A percentile compares a stretch with the other conserved stretches of the same genome.
These are phyloP conservation scores for Hericium coralloides DNA, from an alignment of 768 basidiomycete genomes.

Conservation along the genomic window DNA sequence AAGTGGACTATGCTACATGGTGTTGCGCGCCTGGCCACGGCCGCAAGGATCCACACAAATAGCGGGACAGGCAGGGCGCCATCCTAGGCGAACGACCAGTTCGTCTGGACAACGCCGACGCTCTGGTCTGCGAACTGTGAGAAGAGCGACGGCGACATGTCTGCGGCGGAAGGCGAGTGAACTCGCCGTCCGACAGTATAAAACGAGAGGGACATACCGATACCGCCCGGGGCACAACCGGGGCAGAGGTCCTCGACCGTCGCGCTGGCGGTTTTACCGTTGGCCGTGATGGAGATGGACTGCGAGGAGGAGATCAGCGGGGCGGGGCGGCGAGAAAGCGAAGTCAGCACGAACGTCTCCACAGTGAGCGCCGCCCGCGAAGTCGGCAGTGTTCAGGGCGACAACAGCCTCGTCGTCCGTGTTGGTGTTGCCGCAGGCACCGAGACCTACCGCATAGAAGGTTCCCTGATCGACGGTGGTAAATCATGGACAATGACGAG, in stretches of 20 bases:
- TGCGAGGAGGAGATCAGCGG: background rate
- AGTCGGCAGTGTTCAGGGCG: conserved; percentile 49
- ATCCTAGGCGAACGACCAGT: conserved; percentile 30
- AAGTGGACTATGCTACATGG: too few relatives aligned
- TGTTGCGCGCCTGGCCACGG: too few relatives aligned
- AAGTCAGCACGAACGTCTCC: conserved; percentile 36
- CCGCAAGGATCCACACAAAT: too few relatives aligned
- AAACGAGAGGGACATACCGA: conserved; percentile 37
- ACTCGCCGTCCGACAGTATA: background rate
- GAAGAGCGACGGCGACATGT: conserved; percentile 61
- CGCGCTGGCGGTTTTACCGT: conserved; percentile 41
- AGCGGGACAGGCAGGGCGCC: too few relatives aligned
- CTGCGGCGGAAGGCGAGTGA: conserved; percentile 16
- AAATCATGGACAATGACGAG: background rate
- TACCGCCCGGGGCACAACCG: conserved; percentile 39
- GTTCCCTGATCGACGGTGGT: conserved; percentile 40
- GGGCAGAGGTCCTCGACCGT: conserved; percentile 49
- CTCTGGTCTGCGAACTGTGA: conserved; percentile 37
- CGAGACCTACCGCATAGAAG: conserved; percentile 50
- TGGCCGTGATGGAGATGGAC: conserved; percentile 48
- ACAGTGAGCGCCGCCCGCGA: conserved; percentile 48
- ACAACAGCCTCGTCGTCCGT: conserved; percentile 44
- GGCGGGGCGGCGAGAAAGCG: background rate
- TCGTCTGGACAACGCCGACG: conserved; percentile 42
- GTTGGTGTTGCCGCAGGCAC: conserved; percentile 56